Base-by-base conservation (phyloP, 1,284 basidiomycete species). In the Coniferiporia weirii region DNA sequence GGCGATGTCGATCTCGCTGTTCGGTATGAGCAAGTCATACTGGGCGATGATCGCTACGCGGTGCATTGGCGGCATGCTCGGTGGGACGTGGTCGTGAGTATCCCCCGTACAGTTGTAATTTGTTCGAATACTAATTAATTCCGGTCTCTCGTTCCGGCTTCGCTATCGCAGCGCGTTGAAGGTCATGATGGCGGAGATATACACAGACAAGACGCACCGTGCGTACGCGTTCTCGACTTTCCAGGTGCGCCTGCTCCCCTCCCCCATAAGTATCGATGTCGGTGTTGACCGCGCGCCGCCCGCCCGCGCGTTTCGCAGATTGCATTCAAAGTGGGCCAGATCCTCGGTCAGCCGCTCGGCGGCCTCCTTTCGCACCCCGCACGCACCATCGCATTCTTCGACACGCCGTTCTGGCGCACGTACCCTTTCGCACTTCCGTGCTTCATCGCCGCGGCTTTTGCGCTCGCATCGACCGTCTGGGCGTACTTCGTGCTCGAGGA, bases 371-470 rank as follows among this genome's bases (percentile, higher is more conserved):
- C 65, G 8, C 61, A 66, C 22, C 67, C 67, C n/a, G 65, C 63
- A 36, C 53, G 64, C 36, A 61, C 60, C 19, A 63, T 66, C 35
- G 38, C 59, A 6, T 15, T 50, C 17, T 66, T 67, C 45, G 45
- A 61, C 34, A 63, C 65, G 22, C 59, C 59, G 12, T 68, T 68
- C 44, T 68, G 67, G 67, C 52, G 45, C 13, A 47, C 55, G 32
- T 64, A 68, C 43, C 67, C 67, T 5, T 68, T 64, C 49, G 32
- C 66, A 19, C 49, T 68, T 15, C 67, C 67, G 12, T 68, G 65
- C 55, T 58, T 68, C 38, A 65, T 64, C 38, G 62, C 65, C 10
- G 59, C 60, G 10, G 61, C 54, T 15, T 63, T 67, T 57, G 66
- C 66, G 2, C 35, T 65, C 17, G n/a, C 56, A 19, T 59, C 62